Percentiles rank a stretch among this genome's conserved stretches.
phyloP scores from a whole-genome alignment of 805 yeast genomes.

The Saccharomyces jurei region DNA sequence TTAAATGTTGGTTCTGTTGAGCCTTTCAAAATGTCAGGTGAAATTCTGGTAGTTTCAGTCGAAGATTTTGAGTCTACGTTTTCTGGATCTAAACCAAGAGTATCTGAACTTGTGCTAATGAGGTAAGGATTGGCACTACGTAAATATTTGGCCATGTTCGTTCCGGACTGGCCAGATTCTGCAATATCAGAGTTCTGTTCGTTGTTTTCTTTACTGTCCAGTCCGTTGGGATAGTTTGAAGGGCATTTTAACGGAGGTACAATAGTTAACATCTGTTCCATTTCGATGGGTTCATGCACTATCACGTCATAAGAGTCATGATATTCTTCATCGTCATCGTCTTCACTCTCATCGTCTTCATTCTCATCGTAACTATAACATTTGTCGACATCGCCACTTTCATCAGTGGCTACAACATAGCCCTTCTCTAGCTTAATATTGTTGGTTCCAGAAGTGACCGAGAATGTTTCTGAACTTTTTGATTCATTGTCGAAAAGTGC shows the following conservation, averaged over 20 bases:
- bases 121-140: constrained; percentile 33
- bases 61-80: background rate
- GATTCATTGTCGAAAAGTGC: background rate
- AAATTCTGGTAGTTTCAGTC: background rate
- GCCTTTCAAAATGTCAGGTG: background rate
- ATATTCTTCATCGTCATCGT: background rate
- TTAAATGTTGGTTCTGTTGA: constrained; percentile 28
- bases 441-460: background rate
- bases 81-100: background rate
- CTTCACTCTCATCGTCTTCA: background rate
- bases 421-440: background rate
- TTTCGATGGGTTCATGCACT: background rate
- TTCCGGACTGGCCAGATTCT: background rate
- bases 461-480: background rate
- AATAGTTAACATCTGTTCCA: background rate
- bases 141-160: constrained; percentile 40
- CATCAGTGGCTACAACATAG: background rate
- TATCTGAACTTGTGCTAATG: background rate
- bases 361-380: background rate
- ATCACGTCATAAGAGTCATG: background rate
- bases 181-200: background rate
- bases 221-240: background rate
- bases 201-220: background rate
- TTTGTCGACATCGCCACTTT: background rate
- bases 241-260: background rate